Base-by-base conservation (phyloP, 202 grass and related monocot species). In the Schoenoplectus tabernaemontani region DNA sequence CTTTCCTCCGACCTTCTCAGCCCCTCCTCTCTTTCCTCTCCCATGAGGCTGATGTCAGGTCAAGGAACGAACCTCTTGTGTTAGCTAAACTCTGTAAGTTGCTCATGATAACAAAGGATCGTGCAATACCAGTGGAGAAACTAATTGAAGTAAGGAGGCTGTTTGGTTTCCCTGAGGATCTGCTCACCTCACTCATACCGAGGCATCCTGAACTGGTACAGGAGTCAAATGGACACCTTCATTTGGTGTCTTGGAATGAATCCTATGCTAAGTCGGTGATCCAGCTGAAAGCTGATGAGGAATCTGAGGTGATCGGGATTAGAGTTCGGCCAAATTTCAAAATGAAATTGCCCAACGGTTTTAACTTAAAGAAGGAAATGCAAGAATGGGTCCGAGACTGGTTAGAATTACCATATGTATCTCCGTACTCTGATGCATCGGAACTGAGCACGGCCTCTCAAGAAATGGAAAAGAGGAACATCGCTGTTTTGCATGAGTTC, bases 361-460 rank as follows among this genome's bases (percentile, higher is more conserved):
- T 97, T 65, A 90, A 85, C 73, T 83, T 97, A 42, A 97, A 89
- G 82, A 97, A 88, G 87, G 81, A 89, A 69, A 97, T 94, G 94
- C 64, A 86, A 47, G 82, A 97, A 57, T 97, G 94, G 94, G 56
- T 91, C 7, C 87, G 94, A 74, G 89, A 94, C 43, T 97, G 94
- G 91, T 84, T 97, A 17, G 94, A 97, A 44, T 34, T 97, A 61
- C 91, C 89, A 0, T 97, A 92, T 68, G 34, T 94, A 3, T 94
- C 94, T 0, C 91, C 94, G 0, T 97, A 97, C 54, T 41, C 84
- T 0, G 83, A 90, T 54, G 78, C 84, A 2, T 94, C 83, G 1
- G 13, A 17, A 17, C 84, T 93, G 64, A 41, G 85, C n/a, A 60
- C 86, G 0, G 87, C 84, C 20, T 93, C 89, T 3, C 72, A 80